These are phyloP conservation scores for Adansonia grandidieri DNA, from an alignment of 441 rosid genomes.

Conservation along the genomic window DNA sequence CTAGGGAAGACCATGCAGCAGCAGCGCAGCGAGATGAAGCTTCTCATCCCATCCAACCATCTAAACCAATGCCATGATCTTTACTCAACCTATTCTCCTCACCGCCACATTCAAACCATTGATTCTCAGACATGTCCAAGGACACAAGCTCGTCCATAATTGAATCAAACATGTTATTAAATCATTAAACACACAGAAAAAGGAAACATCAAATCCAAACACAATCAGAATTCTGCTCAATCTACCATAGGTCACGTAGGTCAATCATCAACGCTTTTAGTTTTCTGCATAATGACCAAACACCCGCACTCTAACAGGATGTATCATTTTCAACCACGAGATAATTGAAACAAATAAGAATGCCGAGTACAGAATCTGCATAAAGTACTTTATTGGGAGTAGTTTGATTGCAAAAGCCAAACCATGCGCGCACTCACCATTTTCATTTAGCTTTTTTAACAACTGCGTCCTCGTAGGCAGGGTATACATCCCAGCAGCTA, in stretches of 20 bases:
- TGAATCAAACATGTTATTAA: neutral
- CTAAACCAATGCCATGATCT: too few relatives aligned
- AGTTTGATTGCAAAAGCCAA: conserved; percentile 29
- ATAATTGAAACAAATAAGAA: neutral
- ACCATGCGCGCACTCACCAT: conserved; percentile 57
- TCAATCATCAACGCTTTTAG: neutral
- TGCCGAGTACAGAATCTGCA: neutral
- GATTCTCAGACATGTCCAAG: neutral
- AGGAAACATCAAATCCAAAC: neutral
- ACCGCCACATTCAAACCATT: neutral
- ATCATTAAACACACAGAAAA: neutral
- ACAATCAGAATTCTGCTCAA: neutral
- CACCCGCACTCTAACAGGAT: neutral
- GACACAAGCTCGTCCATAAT: neutral
- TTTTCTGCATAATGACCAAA: neutral
- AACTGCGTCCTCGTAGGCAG: conserved; percentile 83
- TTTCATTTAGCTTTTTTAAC: conserved; percentile 74
- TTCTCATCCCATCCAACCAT: too few relatives aligned
- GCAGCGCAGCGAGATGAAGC: too few relatives aligned
- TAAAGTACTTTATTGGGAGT: neutral
- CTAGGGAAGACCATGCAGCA: too few relatives aligned
- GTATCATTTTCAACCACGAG: neutral
- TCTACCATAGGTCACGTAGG: neutral
- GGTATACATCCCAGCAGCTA: conserved; percentile 90
- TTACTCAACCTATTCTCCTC: too few relatives aligned